phyloP scores from a whole-genome alignment of 208 protist species.

The Tritrichomonas foetus region DNA sequence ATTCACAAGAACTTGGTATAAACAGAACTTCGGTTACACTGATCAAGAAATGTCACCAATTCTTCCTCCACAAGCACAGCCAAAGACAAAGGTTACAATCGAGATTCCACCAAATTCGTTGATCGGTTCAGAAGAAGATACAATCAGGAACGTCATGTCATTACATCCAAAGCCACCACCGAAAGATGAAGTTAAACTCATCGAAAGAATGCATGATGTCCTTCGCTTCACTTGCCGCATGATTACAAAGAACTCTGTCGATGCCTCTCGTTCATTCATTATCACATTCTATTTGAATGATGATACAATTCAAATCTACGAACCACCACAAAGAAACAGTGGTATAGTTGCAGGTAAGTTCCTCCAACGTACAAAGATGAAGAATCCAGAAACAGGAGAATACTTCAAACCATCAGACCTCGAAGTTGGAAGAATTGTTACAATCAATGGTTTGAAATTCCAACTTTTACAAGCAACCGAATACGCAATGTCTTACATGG shows the following conservation, averaged over 20 bases:
- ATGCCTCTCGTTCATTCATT: conserved; percentile 43
- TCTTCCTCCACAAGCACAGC: background rate
- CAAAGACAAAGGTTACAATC: conserved; percentile 4
- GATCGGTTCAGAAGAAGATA: conserved; percentile 45
- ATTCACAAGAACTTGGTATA: conserved; percentile 39
- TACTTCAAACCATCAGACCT: conserved; percentile 39
- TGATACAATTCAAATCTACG: conserved; percentile 46
- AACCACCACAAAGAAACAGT: conserved; percentile 43
- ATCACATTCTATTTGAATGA: conserved; percentile 48
- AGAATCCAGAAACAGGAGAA: conserved; percentile 41
- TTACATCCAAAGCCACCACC: conserved; percentile 42
- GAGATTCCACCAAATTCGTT: conserved; percentile 36
- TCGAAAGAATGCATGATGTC: background rate
- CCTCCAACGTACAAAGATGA: conserved; percentile 44
- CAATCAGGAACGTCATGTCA: background rate
- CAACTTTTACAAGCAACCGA: conserved; percentile 7
- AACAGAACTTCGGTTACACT: conserved; percentile 38
- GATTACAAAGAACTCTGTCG: conserved; percentile 36
- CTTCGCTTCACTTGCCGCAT: conserved; percentile 46
- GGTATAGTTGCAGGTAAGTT: conserved; percentile 53
- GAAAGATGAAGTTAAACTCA: conserved; percentile 44
- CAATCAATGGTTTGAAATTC: background rate
- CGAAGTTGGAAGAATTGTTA: background rate
- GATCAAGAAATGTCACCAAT: conserved; percentile 40
- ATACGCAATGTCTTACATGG: conserved; percentile 26